Evolutionary conservation across 2,329 filamentous ascomycete species (phyloP).

Genomic region (Neofusicoccum kwambonambiense): DNA sequence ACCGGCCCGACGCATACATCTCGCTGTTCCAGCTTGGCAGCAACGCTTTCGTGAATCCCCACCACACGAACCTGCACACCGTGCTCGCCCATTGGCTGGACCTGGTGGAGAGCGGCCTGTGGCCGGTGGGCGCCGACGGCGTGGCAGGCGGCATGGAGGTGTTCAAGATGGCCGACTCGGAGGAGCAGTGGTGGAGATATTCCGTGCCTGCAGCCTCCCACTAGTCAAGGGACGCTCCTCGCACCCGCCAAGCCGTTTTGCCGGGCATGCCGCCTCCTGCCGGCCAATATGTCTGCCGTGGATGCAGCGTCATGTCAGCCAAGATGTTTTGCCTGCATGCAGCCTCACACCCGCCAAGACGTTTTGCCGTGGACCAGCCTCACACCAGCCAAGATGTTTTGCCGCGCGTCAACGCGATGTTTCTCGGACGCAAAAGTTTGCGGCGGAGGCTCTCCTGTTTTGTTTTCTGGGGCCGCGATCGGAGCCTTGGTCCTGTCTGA

Average conservation of each 20-base stretch:
- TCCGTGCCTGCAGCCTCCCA: neutral
- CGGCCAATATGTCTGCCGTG: no score
- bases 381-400: neutral
- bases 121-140: neutral
- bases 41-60: neutral
- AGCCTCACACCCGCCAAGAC: no score
- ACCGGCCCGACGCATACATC: neutral
- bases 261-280: no score
- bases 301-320: no score
- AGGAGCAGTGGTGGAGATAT: slow-evolving; percentile 16
- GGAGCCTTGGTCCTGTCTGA: neutral
- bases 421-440: neutral
- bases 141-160: slow-evolving; percentile 4
- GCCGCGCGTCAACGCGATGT: neutral
- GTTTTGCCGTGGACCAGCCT: no score
- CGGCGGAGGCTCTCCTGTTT: neutral
- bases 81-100: neutral
- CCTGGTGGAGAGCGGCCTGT: slow-evolving; percentile 1
- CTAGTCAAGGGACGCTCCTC: neutral
- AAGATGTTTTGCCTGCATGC: no score
- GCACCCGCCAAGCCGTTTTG: no score
- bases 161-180: neutral
- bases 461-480: neutral
- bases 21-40: slow-evolving; percentile 2
- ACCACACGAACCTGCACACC: neutral